Evolutionary conservation across 2,329 filamentous ascomycete genomes (phyloP), one percentile per base, ranked within the genome.

Genomic region (Huntiella savannae): DNA sequence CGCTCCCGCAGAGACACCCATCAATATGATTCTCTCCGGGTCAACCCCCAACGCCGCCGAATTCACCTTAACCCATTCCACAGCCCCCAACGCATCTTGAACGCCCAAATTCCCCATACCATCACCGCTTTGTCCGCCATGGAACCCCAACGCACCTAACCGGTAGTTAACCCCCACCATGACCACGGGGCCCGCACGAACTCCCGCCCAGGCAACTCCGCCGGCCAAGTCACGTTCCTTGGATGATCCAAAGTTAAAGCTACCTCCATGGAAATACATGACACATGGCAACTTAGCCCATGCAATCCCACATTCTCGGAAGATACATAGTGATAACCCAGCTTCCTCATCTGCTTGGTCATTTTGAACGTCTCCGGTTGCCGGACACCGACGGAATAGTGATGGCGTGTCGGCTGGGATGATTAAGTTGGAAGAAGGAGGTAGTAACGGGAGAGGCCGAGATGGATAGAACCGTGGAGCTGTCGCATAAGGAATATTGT

Each of bases 81-180:
- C 61, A 10, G 73, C 63, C 11, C 69, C 54, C 49, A 69, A 64
- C 58, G 81, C 76, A 54, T 82, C 78, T 52, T 67, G 65, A 50
- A 82, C 59, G 1, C 79, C 79, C 15, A 78, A 58, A 53, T 84
- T 85, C 45, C 78, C 60, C 35, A 67, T 66, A 11, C 66, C 62
- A 28, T 71, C 66, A 7, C 32, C 41, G 46, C 71, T 53, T 7
- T 58, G 58, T n/a, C 68, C 75, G 7, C 73, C 69, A 22, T 83
- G 59, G 59, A 88, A 85, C 0, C 82, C 82, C 55, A 84, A 64
- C 4, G 73, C 70, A 2, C 75, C 75, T 42, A 82, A 66, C 7
- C 79, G 68, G 58, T 82, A 75, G 58, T 71, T 73, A 56, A 78
- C 70, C 56, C 66, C 71, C 43, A 79, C 66, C 33, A 64, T 71